Base-by-base conservation (phyloP, 2,329 filamentous ascomycete genomes). In the Exophiala spinifera region DNA sequence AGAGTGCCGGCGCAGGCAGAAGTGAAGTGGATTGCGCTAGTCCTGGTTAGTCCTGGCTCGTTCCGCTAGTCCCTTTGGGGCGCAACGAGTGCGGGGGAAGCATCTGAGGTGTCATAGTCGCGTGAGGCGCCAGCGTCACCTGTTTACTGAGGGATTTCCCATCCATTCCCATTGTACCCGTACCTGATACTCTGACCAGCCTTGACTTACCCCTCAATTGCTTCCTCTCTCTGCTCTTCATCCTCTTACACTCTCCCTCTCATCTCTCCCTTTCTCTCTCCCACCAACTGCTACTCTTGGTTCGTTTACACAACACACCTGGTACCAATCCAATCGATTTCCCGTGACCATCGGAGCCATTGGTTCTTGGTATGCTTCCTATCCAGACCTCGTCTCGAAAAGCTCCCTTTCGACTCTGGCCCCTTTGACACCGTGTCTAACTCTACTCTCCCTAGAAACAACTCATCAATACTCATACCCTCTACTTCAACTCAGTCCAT, bases 201-300 rank as follows among this genome's bases (percentile, higher is more conserved):
- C 13, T 40, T 25, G 23, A 25, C 15, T 54, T 56, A 55, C 54
- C 54, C 57, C 54, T 60, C 55, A 56, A 50, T 60, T 56, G 53
- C 50, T 56, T 39, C 49, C 28, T 23, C 17, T 21, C 17, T 34
- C 23, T 47, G 34, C 28, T 45, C 33, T 47, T 23, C 28, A 31
- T 31, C 8, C 28, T 31, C 39, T 50, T 25, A 42, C 43, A 25
- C 51, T n/a, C 50, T 48, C 23, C 49, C 43, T 51, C 40, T 49
- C 17, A 39, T 25, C 50, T 49, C 25, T 42, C 28, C 31, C 46
- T 49, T 56, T 49, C 46, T 47, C 40, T 46, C 46, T 45, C 40
- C 25, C 42, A 19, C 20, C 34, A 23, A 48, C 14, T 49, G 17
- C 33, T 34, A 20, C 45, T 31, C 25, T 31, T 19, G 15, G 15